Evolutionary conservation across 2,329 filamentous ascomycete genomes (phyloP), one percentile per base, ranked within the genome.

Genomic region (Aureobasidium melanogenum): DNA sequence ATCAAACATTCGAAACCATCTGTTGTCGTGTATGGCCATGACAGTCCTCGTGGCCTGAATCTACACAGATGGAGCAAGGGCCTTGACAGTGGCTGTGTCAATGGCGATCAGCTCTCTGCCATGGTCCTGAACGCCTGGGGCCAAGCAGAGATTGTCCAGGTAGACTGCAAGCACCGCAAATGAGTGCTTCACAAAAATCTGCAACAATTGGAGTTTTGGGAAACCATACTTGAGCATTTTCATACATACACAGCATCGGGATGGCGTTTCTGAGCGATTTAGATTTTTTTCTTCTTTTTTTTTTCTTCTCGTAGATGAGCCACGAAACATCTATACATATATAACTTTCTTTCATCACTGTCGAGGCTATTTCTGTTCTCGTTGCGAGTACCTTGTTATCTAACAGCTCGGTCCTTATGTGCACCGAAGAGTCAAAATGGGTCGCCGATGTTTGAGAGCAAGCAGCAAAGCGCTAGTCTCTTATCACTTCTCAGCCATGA

Each of bases 1-100:
- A 2, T 24, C n/a, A 61, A 55, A 41, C 48, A 54, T 12, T 19
- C 47, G 1, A 32, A 19, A 26, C 78, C 82, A 10, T 83, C 79
- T 43, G 90, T 88, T 0, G 87, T 96, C 43, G 81, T 96, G 62
- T 97, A 96, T 73, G 92, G 92, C 5, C 93, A 97, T 71, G 90
- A 97, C 71, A 84, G 90, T 24, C 44, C 58, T 15, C 86, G 86
- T 68, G 91, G 91, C 0, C 80, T 95, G 28, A 81, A 82, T 68
- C 74, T 88, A 19, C 73, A 83, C 54, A 79, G 82, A 52, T 95
- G 89, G 73, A 89, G 87, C 4, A 89, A 91, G 69, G 94, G 94
- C 0, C 78, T 97, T 50, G 94, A 97, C 73, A 89, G 88, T 0
- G 87, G 86, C 0, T 97, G 94, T 71, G 85, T 90, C 3, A 83